Base-by-base conservation (phyloP, 2,329 filamentous ascomycete species). In the Botryotinia narcissicola region DNA sequence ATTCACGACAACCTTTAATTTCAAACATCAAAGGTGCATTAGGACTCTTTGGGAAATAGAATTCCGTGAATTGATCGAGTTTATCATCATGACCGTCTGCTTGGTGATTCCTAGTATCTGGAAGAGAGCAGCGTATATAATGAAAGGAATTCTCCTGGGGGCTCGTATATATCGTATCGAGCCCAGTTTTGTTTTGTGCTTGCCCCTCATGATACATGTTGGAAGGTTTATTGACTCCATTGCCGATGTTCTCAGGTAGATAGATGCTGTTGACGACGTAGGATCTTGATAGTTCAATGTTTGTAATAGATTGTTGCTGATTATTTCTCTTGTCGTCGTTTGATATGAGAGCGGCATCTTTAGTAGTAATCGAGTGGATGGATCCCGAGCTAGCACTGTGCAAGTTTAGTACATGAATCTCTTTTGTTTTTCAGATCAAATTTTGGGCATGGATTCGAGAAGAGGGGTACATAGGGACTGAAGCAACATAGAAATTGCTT, bases 81-180 rank as follows among this genome's bases (percentile, higher is more conserved):
- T 54, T 16, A 16, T 54, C 0, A n/a, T n/a, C 5, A 16, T 3
- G n/a, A 7, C 0, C 4, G 7, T n/a, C 48, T 16, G 12, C 5
- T 54, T n/a, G 48, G 12, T 16, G 25, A 12, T 54, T n/a, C 25
- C n/a, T 54, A 5, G 25, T n/a, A 54, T 5, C 5, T 54, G 12
- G 48, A 3, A 16, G 4, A 54, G 48, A 12, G 14, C 12, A 2
- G 25, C 4, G 14, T 54, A 54, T 6, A 54, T n/a, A 7, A n/a
- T 16, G 48, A 54, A 12, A 54, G 5, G 12, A 16, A 54, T 14
- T 16, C 5, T 25, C 10, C 12, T 54, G 25, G 48, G 25, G 48
- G 7, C n/a, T 25, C 25, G 48, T n/a, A 16, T 16, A 7, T 54
- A n/a, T 54, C 12, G 12, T 54, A 16, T n/a, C 48, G 48, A 14